A percentile compares a stretch with the other conserved stretches of the same genome.
Evolutionary conservation across 306 rosid species (phyloP).

Genomic region (Vicia villosa): DNA sequence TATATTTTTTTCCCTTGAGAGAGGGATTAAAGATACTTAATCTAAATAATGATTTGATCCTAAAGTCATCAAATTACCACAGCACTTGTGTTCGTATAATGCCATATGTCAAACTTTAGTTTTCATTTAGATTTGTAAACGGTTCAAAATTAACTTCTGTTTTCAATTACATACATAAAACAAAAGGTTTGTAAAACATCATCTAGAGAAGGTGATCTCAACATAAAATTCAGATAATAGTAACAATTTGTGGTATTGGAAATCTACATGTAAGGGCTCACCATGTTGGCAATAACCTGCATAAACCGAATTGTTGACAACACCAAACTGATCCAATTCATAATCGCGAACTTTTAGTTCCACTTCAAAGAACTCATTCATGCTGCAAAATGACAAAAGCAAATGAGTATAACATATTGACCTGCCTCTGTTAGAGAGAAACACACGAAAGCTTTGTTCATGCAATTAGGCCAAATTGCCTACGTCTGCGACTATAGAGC

Average conservation of each 20-base stretch:
- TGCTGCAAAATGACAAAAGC: constrained; percentile 50
- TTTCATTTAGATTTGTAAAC: constrained; percentile 12
- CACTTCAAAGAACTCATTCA: constrained; percentile 64
- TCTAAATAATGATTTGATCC: background rate
- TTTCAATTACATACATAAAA: constrained; percentile 1
- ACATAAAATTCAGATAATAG: constrained; percentile 4
- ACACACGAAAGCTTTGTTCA: too few species aligned
- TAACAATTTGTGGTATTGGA: constrained; percentile 4
- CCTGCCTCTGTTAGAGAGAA: too few species aligned
- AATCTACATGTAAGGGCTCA: constrained; percentile 38
- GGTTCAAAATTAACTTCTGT: constrained; percentile 2
- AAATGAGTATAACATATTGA: background rate
- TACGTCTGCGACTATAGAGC: too few species aligned
- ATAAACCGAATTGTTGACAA: constrained; percentile 87
- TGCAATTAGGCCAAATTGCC: too few species aligned
- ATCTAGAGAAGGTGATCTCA: background rate
- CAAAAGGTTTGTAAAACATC: background rate
- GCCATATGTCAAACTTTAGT: constrained; percentile 10
- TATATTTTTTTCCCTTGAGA: background rate
- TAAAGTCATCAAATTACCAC: constrained; percentile 13
- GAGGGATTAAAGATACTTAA: background rate
- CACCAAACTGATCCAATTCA: constrained; percentile 93
- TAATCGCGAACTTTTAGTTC: constrained; percentile 89
- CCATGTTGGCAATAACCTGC: constrained; percentile 95
- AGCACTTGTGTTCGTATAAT: background rate